phyloP scores from a whole-genome alignment of 331 rosid species.

The Pyracantha coccinea region DNA sequence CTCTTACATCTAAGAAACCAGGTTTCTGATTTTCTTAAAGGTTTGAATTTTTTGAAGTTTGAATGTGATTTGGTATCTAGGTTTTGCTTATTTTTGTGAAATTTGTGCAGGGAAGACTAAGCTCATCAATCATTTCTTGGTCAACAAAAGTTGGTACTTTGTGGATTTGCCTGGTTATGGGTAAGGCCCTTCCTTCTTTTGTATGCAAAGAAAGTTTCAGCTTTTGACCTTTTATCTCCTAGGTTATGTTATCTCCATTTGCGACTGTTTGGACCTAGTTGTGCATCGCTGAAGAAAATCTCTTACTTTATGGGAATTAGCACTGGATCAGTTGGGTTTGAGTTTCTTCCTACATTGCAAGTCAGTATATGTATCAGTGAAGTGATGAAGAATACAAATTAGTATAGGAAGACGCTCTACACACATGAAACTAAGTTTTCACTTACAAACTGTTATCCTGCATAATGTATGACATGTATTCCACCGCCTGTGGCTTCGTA shows the following conservation, averaged over 20 bases:
- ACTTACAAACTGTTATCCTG: neutral
- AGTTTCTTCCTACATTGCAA: neutral
- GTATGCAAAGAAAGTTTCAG: neutral
- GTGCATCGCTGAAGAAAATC: neutral
- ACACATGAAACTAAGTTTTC: neutral
- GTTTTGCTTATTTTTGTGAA: slow-evolving; percentile 2
- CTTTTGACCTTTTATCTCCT: neutral
- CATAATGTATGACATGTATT: neutral
- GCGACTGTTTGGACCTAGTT: neutral
- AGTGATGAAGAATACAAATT: neutral
- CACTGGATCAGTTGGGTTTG: neutral
- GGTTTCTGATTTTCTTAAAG: slow-evolving; percentile 17
- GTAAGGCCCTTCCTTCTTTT: slow-evolving; percentile 19
- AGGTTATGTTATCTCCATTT: neutral
- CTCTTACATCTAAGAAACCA: slow-evolving; percentile 88
- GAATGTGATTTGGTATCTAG: neutral
- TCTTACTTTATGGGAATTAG: neutral
- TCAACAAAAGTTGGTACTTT: slow-evolving; percentile 77
- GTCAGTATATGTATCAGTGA: neutral
- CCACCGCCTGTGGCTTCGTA: neutral
- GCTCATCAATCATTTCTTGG: slow-evolving; percentile 83
- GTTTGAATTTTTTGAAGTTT: neutral
- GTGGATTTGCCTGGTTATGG: slow-evolving; percentile 95
- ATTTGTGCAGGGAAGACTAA: slow-evolving; percentile 68
- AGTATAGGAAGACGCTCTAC: neutral